Evolutionary conservation across 2,329 filamentous ascomycete species (phyloP), one percentile per base, ranked within the genome.

Genomic region (Aspergillus sp.): DNA sequence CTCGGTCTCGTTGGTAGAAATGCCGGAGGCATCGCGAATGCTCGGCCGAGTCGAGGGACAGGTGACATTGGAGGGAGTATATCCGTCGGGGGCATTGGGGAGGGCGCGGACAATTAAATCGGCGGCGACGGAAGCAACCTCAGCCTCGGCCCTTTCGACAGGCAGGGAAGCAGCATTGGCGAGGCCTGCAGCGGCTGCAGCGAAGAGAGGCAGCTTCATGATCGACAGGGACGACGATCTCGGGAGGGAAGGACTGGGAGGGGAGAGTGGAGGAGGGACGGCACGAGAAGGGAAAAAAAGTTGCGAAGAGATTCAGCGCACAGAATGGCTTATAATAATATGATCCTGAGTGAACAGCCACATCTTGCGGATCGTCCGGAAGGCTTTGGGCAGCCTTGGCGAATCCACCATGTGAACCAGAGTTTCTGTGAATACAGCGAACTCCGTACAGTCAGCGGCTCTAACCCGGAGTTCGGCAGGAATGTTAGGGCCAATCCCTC

Each of bases 1-100:
- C 71, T 83, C 78, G 41, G 81, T 83, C 78, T 97, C 94, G 58
- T 88, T 81, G 15, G 80, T 68, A 3, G 91, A 94, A 8, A 96
- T 77, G 0, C 71, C 70, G 25, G 77, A 75, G 49, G 90, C 90
- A 38, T 75, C 74, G 66, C 92, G 87, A 57, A 96, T 85, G 1
- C 80, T 82, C 1, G 93, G 92, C 48, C 86, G 83, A n/a, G 80
- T 80, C 6, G 81, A 77, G 3, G 92, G 92, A 70, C 93, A 96
- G 63, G 84, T 75, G 44, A 90, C 88, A 5, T 78, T 72, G 36
- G 82, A 78, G 0, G 93, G 93, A 1, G 87, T 85, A 75, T 97
- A 97, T 62, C 86, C 86, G 69, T 90, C 81, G 5, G 88, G 81
- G 41, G 85, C 82, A 68, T 86, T 82, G 1, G 84, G 82, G 1